Percentiles rank a stretch among this genome's conserved stretches.
phyloP scores from a whole-genome alignment of 1,284 basidiomycete genomes.

The Ganoderma sinense region DNA sequence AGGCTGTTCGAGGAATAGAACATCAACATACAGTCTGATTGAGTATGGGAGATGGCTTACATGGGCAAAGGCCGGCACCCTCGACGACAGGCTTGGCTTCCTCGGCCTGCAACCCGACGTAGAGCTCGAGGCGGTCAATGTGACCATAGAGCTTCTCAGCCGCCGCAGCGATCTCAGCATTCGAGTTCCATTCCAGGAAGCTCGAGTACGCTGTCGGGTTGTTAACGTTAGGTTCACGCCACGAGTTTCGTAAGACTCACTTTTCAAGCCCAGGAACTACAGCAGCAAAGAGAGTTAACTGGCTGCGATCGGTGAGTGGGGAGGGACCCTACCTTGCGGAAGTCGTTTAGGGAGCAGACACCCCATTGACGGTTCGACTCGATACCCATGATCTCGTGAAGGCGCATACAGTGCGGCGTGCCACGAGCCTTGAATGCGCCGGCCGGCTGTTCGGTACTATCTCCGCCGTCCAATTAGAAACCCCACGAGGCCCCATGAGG shows the following conservation, averaged over 20 bases:
- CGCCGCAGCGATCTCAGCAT: slow-evolving; percentile 72
- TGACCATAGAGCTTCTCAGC: slow-evolving; percentile 82
- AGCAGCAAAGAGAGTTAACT: slow-evolving; percentile 4
- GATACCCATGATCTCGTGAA: slow-evolving; percentile 87
- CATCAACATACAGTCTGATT: not conserved
- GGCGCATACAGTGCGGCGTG: slow-evolving; percentile 75
- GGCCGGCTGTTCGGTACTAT: slow-evolving; percentile 77
- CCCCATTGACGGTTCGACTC: slow-evolving; percentile 83
- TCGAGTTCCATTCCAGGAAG: slow-evolving; percentile 87
- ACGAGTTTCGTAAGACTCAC: slow-evolving; percentile 46
- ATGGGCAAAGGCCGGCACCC: slow-evolving; percentile 84
- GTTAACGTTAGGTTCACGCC: not conserved
- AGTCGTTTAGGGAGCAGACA: slow-evolving; percentile 87
- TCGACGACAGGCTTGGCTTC: slow-evolving; percentile 78
- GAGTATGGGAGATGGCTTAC: slow-evolving; percentile 43
- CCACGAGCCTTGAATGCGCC: slow-evolving; percentile 82
- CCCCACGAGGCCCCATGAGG: not conserved
- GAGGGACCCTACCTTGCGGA: slow-evolving; percentile 62
- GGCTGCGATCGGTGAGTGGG: not conserved
- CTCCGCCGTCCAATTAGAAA: not conserved
- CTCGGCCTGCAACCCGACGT: slow-evolving; percentile 74
- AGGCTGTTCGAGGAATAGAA: slow-evolving; percentile 52
- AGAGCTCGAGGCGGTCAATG: slow-evolving; percentile 85
- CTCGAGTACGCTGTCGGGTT: slow-evolving; percentile 52
- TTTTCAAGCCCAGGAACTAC: slow-evolving; percentile 77